A percentile compares a stretch with the other conserved stretches of the same genome.
Evolutionary conservation across 805 yeast species (phyloP).

Genomic region (Zygoascus tannicola): DNA sequence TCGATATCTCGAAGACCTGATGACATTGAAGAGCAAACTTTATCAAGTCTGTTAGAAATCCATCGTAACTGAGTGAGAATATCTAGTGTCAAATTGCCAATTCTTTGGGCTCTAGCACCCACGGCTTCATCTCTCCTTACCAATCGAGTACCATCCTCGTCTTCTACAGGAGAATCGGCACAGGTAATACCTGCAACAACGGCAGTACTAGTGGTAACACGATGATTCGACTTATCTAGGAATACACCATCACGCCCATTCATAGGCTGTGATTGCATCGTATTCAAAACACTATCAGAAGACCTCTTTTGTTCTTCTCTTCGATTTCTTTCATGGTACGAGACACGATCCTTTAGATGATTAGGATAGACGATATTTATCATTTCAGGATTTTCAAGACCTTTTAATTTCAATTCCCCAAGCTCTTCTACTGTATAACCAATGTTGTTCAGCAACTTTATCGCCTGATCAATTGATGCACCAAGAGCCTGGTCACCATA

Average conservation of each 20-base stretch:
- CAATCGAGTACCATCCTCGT: not conserved
- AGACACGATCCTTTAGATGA: slow-evolving; percentile 11
- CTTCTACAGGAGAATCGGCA: not conserved
- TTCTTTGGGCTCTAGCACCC: slow-evolving; percentile 4
- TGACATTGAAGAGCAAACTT: slow-evolving; percentile 17
- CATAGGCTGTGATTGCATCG: slow-evolving; percentile 3
- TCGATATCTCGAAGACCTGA: slow-evolving; percentile 5
- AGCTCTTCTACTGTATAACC: slow-evolving; percentile 60
- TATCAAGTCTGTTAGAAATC: slow-evolving; percentile 19
- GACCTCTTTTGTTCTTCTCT: slow-evolving; percentile 10
- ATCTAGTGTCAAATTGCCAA: slow-evolving; percentile 14
- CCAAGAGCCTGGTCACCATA: slow-evolving; percentile 39
- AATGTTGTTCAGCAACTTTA: slow-evolving; percentile 51
- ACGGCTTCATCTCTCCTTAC: not conserved
- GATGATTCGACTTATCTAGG: not conserved
- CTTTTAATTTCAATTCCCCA: slow-evolving; percentile 87
- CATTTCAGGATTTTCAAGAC: slow-evolving; percentile 85
- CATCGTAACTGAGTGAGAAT: slow-evolving; percentile 11
- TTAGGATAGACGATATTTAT: slow-evolving; percentile 73
- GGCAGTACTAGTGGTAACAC: not conserved
- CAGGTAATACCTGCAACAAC: slow-evolving; percentile 4
- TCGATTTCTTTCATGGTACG: slow-evolving; percentile 11
- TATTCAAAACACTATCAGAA: not conserved
- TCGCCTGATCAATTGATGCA: slow-evolving; percentile 54
- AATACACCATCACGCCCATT: not conserved